Percentiles rank a stretch among this genome's conserved stretches.
These are phyloP conservation scores for Ascochyta pisi DNA, from an alignment of 2,329 filamentous ascomycete genomes.

Conservation along the genomic window DNA sequence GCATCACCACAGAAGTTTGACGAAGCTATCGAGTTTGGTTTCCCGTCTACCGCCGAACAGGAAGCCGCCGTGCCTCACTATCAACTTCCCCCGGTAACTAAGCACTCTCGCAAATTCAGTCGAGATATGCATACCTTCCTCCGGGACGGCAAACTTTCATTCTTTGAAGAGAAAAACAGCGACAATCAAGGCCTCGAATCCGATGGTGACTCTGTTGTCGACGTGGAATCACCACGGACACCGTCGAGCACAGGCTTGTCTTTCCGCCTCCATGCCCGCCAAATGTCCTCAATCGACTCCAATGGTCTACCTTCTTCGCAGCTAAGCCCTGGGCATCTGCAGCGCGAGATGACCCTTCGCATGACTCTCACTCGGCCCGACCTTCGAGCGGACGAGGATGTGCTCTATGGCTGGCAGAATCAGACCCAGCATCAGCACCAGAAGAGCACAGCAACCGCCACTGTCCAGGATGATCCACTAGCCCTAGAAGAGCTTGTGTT, in stretches of 20 bases:
- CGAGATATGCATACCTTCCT: conserved; percentile 65
- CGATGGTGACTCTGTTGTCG: conserved; percentile 42
- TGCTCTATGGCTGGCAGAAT: conserved; percentile 72
- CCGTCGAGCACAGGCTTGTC: conserved; percentile 45
- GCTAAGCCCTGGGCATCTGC: conserved; percentile 44
- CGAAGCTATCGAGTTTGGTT: conserved; percentile 92
- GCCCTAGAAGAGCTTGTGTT: conserved; percentile 61
- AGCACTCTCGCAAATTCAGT: conserved; percentile 52
- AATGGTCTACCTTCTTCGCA: conserved; percentile 34
- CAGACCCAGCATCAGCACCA: conserved; percentile 7
- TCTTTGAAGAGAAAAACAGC: conserved; percentile 44
- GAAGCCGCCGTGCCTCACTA: conserved; percentile 33
- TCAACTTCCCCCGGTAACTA: conserved; percentile 43
- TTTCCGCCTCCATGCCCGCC: conserved; percentile 42
- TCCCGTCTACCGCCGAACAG: conserved; percentile 64
- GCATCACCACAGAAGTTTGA: conserved; percentile 94
- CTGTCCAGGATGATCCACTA: conserved; percentile 57
- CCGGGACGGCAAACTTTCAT: conserved; percentile 61
- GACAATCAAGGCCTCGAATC: conserved; percentile 44
- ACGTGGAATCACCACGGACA: conserved; percentile 47
- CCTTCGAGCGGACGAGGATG: conserved; percentile 75
- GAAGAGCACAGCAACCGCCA: conserved; percentile 24
- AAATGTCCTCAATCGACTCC: conserved; percentile 43
- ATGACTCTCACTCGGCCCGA: conserved; percentile 95
- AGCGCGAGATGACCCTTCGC: conserved; percentile 90